Percentiles rank a stretch among this genome's conserved stretches.
These are phyloP conservation scores for Ganoderma meredithae DNA, from an alignment of 1,284 basidiomycete species.

Conservation along the genomic window DNA sequence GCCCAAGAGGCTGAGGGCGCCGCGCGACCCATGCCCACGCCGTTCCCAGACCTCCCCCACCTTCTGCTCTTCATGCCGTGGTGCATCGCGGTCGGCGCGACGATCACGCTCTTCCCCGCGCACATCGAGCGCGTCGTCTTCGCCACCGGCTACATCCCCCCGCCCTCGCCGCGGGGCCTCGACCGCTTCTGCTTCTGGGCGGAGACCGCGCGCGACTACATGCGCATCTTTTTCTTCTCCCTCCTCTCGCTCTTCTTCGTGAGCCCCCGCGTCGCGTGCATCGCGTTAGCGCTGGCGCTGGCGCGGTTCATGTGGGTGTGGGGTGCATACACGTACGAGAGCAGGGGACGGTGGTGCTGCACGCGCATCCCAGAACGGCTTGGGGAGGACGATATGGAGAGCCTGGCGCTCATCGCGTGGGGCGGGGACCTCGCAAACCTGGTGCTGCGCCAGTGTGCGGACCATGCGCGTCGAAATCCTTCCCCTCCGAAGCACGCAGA, in stretches of 20 bases:
- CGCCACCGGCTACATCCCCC: constrained; percentile 43
- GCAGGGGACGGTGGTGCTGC: constrained; percentile 39
- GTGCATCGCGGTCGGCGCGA: constrained; percentile 54
- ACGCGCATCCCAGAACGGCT: constrained; percentile 37
- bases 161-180: constrained; percentile 43
- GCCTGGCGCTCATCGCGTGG: constrained; percentile 45
- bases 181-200: constrained; percentile 55
- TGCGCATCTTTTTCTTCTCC: constrained; percentile 49
- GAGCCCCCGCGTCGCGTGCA: constrained; percentile 32
- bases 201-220: constrained; percentile 49
- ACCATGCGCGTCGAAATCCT: not conserved
- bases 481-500: not conserved
- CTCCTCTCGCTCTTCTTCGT: constrained; percentile 40
- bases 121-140: constrained; percentile 50
- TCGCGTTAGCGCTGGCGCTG: constrained; percentile 38
- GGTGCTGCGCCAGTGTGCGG: not conserved
- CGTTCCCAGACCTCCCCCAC: constrained; percentile 17
- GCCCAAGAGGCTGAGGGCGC: not conserved
- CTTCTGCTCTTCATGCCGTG: constrained; percentile 54
- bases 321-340: constrained; percentile 41
- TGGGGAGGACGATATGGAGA: constrained; percentile 54
- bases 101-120: constrained; percentile 50
- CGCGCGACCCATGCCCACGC: not conserved
- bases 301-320: constrained; percentile 48
- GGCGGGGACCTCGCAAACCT: constrained; percentile 17